These are phyloP conservation scores for Golubevia pallescens DNA, from an alignment of 1,284 basidiomycete genomes.

Conservation along the genomic window DNA sequence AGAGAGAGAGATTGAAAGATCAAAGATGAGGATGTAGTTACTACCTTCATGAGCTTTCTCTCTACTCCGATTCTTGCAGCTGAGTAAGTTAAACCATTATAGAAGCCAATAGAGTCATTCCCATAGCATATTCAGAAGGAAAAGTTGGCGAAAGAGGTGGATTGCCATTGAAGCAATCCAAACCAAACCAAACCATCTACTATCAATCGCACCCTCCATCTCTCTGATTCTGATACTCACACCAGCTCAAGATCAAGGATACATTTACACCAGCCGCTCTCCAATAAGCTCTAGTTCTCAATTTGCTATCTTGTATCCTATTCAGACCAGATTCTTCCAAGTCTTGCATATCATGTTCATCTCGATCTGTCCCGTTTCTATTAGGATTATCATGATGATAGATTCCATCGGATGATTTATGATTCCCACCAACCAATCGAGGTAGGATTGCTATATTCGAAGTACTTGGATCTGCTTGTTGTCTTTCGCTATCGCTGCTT, in stretches of 20 bases:
- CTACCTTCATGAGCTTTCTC: no score
- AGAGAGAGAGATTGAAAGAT: no score
- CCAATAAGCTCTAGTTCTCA: slow-evolving; percentile 29
- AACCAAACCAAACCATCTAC: background rate
- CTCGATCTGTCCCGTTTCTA: no score
- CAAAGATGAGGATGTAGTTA: no score
- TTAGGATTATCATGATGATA: background rate
- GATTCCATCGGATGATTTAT: background rate
- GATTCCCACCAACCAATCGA: background rate
- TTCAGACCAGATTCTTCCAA: background rate
- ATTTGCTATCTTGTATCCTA: background rate
- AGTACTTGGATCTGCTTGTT: background rate
- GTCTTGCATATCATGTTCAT: background rate
- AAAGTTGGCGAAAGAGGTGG: background rate
- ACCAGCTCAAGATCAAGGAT: slow-evolving; percentile 44
- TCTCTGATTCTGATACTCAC: slow-evolving; percentile 12
- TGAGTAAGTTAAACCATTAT: background rate
- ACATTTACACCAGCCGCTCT: slow-evolving; percentile 31
- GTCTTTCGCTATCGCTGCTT: background rate
- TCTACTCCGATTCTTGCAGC: no score
- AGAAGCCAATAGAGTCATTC: background rate
- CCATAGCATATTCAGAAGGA: background rate
- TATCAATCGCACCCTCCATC: background rate
- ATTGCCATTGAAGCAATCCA: background rate
- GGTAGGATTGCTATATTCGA: background rate